Conservation (phyloP, 768 basidiomycete genomes). For the Cystoderma amianthinum region DNA sequence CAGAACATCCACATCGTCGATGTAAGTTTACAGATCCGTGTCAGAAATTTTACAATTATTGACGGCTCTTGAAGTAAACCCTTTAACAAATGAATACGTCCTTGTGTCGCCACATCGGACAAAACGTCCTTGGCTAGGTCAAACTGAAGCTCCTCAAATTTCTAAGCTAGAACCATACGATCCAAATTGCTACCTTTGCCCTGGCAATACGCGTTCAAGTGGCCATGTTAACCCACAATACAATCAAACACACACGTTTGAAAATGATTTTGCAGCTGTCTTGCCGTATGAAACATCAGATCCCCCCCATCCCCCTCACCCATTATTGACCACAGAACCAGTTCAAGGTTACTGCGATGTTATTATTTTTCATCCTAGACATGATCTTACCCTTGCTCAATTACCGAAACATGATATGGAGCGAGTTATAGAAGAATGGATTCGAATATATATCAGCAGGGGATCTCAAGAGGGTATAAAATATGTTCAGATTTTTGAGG, state of each 20-base stretch:
- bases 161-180: slow-evolving; percentile 57
- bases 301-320: slow-evolving; percentile 46
- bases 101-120: slow-evolving; percentile 88
- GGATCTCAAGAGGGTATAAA: slow-evolving; percentile 60
- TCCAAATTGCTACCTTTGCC: slow-evolving; percentile 79
- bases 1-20: slow-evolving; percentile 63
- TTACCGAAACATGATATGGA: slow-evolving; percentile 52
- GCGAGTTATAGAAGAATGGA: slow-evolving; percentile 69
- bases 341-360: slow-evolving; percentile 86
- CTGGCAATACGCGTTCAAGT: slow-evolving; percentile 72
- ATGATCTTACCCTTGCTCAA: slow-evolving; percentile 78
- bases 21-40: slow-evolving; percentile 31
- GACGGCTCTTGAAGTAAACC: slow-evolving; percentile 55
- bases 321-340: slow-evolving; percentile 56
- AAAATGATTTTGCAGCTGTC: slow-evolving; percentile 81
- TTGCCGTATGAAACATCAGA: slow-evolving; percentile 55
- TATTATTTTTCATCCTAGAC: slow-evolving; percentile 77
- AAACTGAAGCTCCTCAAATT: slow-evolving; percentile 61
- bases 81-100: slow-evolving; percentile 67
- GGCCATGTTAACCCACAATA: slow-evolving; percentile 66
- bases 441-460: slow-evolving; percentile 49
- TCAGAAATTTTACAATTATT: slow-evolving; percentile 5
- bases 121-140: slow-evolving; percentile 88
- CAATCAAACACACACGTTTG: slow-evolving; percentile 60
- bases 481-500: slow-evolving; percentile 91